Evolutionary conservation across 345 rosid genomes (phyloP).

Genomic region (Cardamine occulta): DNA sequence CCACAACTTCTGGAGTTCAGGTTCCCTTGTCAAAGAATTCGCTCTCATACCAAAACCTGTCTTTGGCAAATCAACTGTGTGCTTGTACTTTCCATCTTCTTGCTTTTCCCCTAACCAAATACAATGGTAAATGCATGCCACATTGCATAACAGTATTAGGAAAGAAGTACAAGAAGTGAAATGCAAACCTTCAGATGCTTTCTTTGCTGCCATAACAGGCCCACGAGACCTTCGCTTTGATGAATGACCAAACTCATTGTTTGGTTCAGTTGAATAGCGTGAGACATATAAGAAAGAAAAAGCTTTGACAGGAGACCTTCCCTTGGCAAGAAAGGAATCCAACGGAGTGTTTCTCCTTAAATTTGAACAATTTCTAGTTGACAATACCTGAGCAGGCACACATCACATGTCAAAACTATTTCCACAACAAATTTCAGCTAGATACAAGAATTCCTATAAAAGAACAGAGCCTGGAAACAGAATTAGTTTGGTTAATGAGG

Average conservation of each 20-base stretch:
- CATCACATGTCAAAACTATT: slow-evolving; percentile 22
- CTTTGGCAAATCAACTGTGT: slow-evolving; percentile 86
- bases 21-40: slow-evolving; percentile 82
- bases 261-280: slow-evolving; percentile 49
- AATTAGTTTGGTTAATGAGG: not conserved
- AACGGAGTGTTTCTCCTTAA: slow-evolving; percentile 51
- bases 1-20: slow-evolving; percentile 91
- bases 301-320: slow-evolving; percentile 51
- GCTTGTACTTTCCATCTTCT: slow-evolving; percentile 90
- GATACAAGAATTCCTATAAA: not conserved
- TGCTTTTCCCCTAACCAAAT: slow-evolving; percentile 67
- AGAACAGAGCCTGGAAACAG: not conserved
- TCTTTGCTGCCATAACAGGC: slow-evolving; percentile 93
- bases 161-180: slow-evolving; percentile 18
- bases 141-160: not conserved
- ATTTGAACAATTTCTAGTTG: slow-evolving; percentile 55
- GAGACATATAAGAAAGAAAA: slow-evolving; percentile 55
- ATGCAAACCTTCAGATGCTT: slow-evolving; percentile 65
- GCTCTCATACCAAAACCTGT: slow-evolving; percentile 92
- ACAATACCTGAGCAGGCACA: slow-evolving; percentile 54
- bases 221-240: slow-evolving; percentile 90
- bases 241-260: slow-evolving; percentile 51
- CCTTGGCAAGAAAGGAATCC: slow-evolving; percentile 47
- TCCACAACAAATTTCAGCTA: not conserved
- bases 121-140: slow-evolving; percentile 26